Evolutionary conservation across 139 green algal species (phyloP).

Genomic region (Micromonas commoda): DNA sequence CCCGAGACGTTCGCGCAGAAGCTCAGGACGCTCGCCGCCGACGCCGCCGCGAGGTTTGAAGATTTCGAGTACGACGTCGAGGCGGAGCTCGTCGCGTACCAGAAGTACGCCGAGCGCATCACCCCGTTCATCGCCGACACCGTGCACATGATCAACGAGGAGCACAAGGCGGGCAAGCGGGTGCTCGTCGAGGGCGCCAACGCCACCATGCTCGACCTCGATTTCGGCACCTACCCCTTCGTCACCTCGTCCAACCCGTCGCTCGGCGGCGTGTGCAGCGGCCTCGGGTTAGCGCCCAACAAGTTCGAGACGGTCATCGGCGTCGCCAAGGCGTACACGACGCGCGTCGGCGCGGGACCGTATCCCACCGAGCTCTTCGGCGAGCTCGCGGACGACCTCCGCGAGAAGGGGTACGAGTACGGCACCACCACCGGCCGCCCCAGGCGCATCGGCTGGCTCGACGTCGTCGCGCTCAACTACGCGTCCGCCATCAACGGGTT

Average conservation of each 20-base stretch:
- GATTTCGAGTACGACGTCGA: conserved; percentile 77
- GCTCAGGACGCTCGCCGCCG: conserved; percentile 41
- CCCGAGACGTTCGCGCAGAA: conserved; percentile 52
- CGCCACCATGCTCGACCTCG: conserved; percentile 97
- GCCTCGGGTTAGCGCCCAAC: conserved; percentile 84
- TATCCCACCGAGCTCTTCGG: conserved; percentile 96
- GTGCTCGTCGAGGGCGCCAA: conserved; percentile 98
- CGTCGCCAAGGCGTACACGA: conserved; percentile 99
- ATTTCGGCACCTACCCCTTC: conserved; percentile 99
- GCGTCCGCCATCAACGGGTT: conserved; percentile 89
- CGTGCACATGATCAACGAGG: conserved; percentile 55
- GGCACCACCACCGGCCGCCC: conserved; percentile 95
- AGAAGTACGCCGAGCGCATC: conserved; percentile 50
- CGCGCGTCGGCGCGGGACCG: conserved; percentile 86
- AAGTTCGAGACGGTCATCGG: conserved; percentile 83
- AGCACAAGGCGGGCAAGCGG: conserved; percentile 53
- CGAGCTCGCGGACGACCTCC: conserved; percentile 74
- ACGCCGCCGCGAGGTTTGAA: conserved; percentile 67
- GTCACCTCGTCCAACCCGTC: conserved; percentile 96
- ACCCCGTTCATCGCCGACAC: conserved; percentile 81
- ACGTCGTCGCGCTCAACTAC: conserved; percentile 90
- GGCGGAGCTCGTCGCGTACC: conserved; percentile 72
- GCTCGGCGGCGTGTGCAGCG: conserved; percentile 86
- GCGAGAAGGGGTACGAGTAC: conserved; percentile 81
- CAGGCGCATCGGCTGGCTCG: conserved; percentile 92